Percentiles rank a stretch among this genome's conserved stretches.
Evolutionary conservation across 106 monocot genomes (phyloP).

Genomic region (Dendrobium huoshanense): DNA sequence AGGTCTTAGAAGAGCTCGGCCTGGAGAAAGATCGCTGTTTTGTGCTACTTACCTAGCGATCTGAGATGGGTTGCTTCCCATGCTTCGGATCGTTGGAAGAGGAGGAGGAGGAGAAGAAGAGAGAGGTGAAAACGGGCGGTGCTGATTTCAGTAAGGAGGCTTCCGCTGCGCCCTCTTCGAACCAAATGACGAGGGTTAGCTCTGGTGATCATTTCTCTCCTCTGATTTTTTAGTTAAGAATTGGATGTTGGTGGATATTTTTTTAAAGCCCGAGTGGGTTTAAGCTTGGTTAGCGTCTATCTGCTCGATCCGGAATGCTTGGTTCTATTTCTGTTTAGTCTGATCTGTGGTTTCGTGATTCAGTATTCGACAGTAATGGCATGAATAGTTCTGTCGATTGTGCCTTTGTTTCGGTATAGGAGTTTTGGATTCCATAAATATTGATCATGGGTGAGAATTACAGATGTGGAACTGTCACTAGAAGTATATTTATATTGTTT

Average conservation of each 20-base stretch:
- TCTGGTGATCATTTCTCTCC: conserved; percentile 26
- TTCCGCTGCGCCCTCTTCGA: conserved; percentile 18
- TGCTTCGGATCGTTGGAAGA: conserved; percentile 37
- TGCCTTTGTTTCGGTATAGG: background rate
- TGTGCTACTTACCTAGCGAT: background rate
- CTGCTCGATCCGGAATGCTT: background rate
- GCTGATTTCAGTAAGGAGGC: conserved; percentile 38
- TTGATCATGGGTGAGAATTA: background rate
- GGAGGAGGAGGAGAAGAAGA: conserved; percentile 12
- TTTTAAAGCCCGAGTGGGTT: background rate
- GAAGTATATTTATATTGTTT: background rate
- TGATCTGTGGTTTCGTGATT: background rate
- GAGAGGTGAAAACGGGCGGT: conserved; percentile 9
- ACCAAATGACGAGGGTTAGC: conserved; percentile 30
- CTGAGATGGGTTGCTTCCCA: conserved; percentile 47
- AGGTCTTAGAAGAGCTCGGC: background rate
- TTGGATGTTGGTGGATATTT: background rate
- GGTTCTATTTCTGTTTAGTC: background rate
- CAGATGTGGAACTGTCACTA: background rate
- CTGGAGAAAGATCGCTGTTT: background rate
- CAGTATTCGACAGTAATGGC: background rate
- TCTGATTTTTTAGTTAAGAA: background rate
- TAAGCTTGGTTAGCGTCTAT: background rate
- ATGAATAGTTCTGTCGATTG: background rate
- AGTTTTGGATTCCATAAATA: background rate